These are phyloP conservation scores for Rhodotorula kratochvilovae DNA, from an alignment of 768 basidiomycete species.

Conservation along the genomic window DNA sequence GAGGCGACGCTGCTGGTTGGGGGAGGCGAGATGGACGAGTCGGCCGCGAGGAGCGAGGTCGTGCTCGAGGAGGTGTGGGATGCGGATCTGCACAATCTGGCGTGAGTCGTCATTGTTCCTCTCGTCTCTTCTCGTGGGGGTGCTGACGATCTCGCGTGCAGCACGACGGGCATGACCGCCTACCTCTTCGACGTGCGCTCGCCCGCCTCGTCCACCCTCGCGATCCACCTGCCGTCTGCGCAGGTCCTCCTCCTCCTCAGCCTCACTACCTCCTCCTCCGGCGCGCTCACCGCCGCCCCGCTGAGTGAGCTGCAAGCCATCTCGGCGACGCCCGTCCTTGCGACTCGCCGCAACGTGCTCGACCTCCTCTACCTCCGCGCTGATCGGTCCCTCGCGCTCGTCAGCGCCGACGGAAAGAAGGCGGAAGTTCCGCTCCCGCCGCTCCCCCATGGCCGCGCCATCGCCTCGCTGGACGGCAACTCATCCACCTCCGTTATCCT, in stretches of 20 bases:
- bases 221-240: slow-evolving; percentile 58
- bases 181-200: slow-evolving; percentile 50
- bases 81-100: background rate
- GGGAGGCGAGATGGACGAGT: background rate
- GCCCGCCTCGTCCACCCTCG: slow-evolving; percentile 53
- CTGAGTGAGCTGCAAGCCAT: slow-evolving; percentile 51
- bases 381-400: slow-evolving; percentile 22
- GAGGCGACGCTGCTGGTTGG: slow-evolving; percentile 36
- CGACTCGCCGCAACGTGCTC: slow-evolving; percentile 59
- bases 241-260: slow-evolving; percentile 45
- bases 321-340: slow-evolving; percentile 59
- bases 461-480: background rate
- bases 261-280: slow-evolving; percentile 51
- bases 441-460: background rate
- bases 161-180: background rate
- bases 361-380: slow-evolving; percentile 57
- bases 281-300: slow-evolving; percentile 51
- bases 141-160: background rate
- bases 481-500: background rate
- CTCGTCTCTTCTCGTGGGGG: background rate
- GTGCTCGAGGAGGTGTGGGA: background rate
- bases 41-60: background rate
- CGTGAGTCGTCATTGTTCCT: background rate
- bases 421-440: background rate
- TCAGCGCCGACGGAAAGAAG: slow-evolving; percentile 46